These are phyloP conservation scores for Glebionis coronaria DNA, from an alignment of 129 eudicot species.

Conservation along the genomic window DNA sequence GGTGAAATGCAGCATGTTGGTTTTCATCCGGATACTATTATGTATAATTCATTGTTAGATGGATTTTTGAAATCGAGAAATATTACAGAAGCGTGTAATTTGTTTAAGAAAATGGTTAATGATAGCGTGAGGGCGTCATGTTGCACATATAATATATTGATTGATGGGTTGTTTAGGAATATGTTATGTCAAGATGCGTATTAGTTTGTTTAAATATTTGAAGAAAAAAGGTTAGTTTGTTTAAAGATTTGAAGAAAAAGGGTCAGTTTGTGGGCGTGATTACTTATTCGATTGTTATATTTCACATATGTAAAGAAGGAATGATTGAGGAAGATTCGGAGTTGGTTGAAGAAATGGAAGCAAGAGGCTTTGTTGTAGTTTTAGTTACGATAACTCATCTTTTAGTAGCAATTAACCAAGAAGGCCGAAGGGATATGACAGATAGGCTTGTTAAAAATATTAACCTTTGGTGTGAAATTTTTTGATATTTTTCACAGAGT, in stretches of 20 bases:
- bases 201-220: too few species aligned
- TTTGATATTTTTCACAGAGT: too few species aligned
- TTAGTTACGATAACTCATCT: constrained; percentile 77
- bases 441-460: constrained; percentile 63
- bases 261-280: constrained; percentile 76
- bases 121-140: constrained; percentile 70
- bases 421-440: constrained; percentile 52
- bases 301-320: constrained; percentile 61
- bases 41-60: constrained; percentile 77
- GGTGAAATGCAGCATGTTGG: constrained; percentile 81
- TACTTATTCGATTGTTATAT: constrained; percentile 67
- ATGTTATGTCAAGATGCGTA: constrained; percentile 72
- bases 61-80: constrained; percentile 75
- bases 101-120: constrained; percentile 83
- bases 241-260: constrained; percentile 74
- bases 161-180: constrained; percentile 76
- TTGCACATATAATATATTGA: constrained; percentile 77
- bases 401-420: constrained; percentile 51
- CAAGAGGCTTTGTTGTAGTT: constrained; percentile 78
- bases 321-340: constrained; percentile 56
- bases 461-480: too few species aligned
- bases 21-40: constrained; percentile 56
- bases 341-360: constrained; percentile 90
- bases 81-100: constrained; percentile 70
- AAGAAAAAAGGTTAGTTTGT: too few species aligned